These are phyloP conservation scores for Xerocomus minutiporus DNA, from an alignment of 1,284 basidiomycete species.

Conservation along the genomic window DNA sequence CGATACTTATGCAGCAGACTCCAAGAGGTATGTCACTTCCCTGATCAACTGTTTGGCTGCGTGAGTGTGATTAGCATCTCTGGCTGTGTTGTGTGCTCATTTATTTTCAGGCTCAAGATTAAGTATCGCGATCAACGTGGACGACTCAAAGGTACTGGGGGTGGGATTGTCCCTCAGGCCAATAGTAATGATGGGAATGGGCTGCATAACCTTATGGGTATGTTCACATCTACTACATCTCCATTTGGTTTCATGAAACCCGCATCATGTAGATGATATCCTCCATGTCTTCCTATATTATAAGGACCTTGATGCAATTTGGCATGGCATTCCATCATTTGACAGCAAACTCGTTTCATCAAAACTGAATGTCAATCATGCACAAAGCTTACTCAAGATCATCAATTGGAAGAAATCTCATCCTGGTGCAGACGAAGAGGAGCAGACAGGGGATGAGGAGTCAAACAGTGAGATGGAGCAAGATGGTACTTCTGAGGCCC, in stretches of 20 bases:
- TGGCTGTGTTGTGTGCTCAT: no score
- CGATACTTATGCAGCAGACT: no score
- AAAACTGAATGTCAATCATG: conserved; percentile 1
- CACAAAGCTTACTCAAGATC: not conserved
- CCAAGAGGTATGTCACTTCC: no score
- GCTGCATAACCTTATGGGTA: not conserved
- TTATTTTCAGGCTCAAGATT: not conserved
- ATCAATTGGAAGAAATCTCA: not conserved
- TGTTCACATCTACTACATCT: not conserved
- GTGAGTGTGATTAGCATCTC: no score
- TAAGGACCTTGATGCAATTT: conserved; percentile 5
- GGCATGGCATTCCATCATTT: conserved; percentile 8
- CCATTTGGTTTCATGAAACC: no score
- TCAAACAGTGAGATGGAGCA: no score
- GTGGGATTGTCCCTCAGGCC: not conserved
- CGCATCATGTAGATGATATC: not conserved
- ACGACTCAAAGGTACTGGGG: not conserved
- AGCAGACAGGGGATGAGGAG: no score
- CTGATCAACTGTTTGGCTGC: no score
- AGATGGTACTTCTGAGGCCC: no score
- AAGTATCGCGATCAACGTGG: not conserved
- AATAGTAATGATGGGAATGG: no score
- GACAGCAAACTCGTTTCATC: conserved; percentile 5
- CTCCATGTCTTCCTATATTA: conserved; percentile 7
- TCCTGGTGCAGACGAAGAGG: no score